Evolutionary conservation across 192 early-diverging fungal genomes (phyloP), one percentile per base, ranked within the genome.

Genomic region (Radiomyces spectabilis): DNA sequence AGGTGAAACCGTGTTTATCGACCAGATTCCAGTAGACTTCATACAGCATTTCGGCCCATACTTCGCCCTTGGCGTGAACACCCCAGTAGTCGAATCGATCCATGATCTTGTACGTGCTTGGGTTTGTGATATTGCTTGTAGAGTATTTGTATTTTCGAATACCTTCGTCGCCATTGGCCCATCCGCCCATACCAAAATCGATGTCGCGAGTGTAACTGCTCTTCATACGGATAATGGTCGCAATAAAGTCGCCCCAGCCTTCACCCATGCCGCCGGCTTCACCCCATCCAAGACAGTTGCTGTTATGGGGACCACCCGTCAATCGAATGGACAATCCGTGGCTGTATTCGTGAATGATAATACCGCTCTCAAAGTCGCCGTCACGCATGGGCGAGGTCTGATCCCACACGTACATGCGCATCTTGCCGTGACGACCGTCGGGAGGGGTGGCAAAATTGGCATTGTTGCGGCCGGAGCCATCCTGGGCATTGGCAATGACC

Each of bases 351-450:
- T 98, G 95, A 47, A 90, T 87, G 27, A 94, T 80, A 64, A 95
- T 95, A 41, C 92, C 93, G 33, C 84, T 84, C 74, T 93, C 92
- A 42, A 97, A 69, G 45, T 93, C 91, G 34, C 89, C 91, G 65
- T 97, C 94, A 29, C 92, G 72, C 57, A 72, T 59, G 5, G 89
- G 85, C 1, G 63, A 53, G 3, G 84, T 82, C 16, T 72, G 62
- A 51, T 91, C 85, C 94, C 94, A 97, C 2, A 90, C 79, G 50
- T 91, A 96, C 94, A 97, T 97, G 43, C 91, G 83, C 94, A 97
- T 97, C 57, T 85, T 76, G 26, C 85, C 85, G 49, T 80, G 78
- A 65, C 89, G 80, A 49, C 94, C 94, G 76, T 97, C 94, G 1
- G 91, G 92, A 18, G 93, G 93, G 25, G 95, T 94, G 7, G 91